A percentile compares a stretch with the other conserved stretches of the same genome.
phyloP scores from a whole-genome alignment of 352 stramenopile genomes.

The Pythium periplocum region DNA sequence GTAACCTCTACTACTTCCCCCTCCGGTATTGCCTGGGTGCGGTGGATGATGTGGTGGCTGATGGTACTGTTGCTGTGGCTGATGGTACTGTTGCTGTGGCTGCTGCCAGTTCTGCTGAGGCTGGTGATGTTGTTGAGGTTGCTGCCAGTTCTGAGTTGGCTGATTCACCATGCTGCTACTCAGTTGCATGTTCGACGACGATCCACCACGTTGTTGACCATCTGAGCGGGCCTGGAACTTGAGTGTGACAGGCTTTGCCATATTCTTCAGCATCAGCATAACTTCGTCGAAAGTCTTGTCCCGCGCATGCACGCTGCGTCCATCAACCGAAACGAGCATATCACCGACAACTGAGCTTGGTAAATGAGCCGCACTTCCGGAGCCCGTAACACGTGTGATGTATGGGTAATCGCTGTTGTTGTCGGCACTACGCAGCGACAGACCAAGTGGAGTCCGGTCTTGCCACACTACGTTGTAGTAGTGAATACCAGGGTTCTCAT shows the following conservation, averaged over 20 bases:
- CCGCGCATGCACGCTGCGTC: slow-evolving; percentile 69
- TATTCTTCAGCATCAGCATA: slow-evolving; percentile 83
- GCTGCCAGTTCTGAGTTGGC: slow-evolving; percentile 21
- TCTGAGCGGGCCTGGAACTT: slow-evolving; percentile 70
- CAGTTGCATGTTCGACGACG: slow-evolving; percentile 10
- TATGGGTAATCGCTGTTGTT: slow-evolving; percentile 76
- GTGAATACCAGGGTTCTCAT: slow-evolving; percentile 33
- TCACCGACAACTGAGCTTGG: slow-evolving; percentile 73
- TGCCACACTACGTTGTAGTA: slow-evolving; percentile 86
- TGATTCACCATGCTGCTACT: slow-evolving; percentile 5
- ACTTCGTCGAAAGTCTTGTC: slow-evolving; percentile 86
- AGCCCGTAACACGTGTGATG: slow-evolving; percentile 83
- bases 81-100: background rate
- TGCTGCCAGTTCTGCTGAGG: background rate
- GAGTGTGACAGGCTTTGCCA: slow-evolving; percentile 81
- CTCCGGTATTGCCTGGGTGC: too few relatives aligned
- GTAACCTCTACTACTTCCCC: too few relatives aligned
- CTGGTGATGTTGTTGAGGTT: slow-evolving; percentile 6
- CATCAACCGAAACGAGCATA: slow-evolving; percentile 71
- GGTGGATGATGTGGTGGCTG: background rate
- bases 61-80: background rate
- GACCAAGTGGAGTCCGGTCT: slow-evolving; percentile 60
- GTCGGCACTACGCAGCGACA: slow-evolving; percentile 74
- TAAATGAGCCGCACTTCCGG: slow-evolving; percentile 73
- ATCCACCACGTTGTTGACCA: slow-evolving; percentile 4